phyloP scores from a whole-genome alignment of 1,139 yeast genomes.

The Blastobotrys buckinghamii region DNA sequence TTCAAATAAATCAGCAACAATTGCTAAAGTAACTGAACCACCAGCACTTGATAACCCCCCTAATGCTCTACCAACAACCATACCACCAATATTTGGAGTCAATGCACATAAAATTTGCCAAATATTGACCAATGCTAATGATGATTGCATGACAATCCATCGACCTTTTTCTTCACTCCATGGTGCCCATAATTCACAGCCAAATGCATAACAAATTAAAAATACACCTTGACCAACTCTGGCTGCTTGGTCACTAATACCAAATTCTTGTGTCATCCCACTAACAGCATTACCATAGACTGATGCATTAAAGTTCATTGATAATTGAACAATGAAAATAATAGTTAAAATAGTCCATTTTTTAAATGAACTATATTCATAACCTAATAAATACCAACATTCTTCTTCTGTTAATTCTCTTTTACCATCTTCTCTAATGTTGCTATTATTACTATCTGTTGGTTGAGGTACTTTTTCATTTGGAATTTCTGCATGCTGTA shows the following conservation, averaged over 20 bases:
- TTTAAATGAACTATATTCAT: slow-evolving; percentile 28
- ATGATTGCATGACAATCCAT: slow-evolving; percentile 36
- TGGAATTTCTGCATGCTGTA: neutral
- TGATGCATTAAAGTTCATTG: slow-evolving; percentile 39
- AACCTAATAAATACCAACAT: slow-evolving; percentile 35
- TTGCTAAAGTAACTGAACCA: slow-evolving; percentile 39
- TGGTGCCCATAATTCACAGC: slow-evolving; percentile 41
- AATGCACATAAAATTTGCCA: slow-evolving; percentile 37
- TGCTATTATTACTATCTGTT: no score
- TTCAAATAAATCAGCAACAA: slow-evolving; percentile 40
- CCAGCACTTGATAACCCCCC: slow-evolving; percentile 36
- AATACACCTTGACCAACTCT: slow-evolving; percentile 36
- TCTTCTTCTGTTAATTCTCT: slow-evolving; percentile 33
- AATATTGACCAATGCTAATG: slow-evolving; percentile 35
- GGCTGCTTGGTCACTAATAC: slow-evolving; percentile 32
- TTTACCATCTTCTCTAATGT: neutral
- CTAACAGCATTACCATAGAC: slow-evolving; percentile 34
- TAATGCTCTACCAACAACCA: slow-evolving; percentile 31
- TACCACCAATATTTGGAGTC: slow-evolving; percentile 35
- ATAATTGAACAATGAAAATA: slow-evolving; percentile 36
- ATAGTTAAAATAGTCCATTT: slow-evolving; percentile 37
- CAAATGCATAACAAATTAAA: slow-evolving; percentile 37
- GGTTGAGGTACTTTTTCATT: neutral
- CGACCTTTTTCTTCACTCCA: slow-evolving; percentile 40
- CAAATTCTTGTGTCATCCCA: slow-evolving; percentile 30